Base-by-base conservation (phyloP, 2,329 filamentous ascomycete genomes). In the Colletotrichum somersetense region DNA sequence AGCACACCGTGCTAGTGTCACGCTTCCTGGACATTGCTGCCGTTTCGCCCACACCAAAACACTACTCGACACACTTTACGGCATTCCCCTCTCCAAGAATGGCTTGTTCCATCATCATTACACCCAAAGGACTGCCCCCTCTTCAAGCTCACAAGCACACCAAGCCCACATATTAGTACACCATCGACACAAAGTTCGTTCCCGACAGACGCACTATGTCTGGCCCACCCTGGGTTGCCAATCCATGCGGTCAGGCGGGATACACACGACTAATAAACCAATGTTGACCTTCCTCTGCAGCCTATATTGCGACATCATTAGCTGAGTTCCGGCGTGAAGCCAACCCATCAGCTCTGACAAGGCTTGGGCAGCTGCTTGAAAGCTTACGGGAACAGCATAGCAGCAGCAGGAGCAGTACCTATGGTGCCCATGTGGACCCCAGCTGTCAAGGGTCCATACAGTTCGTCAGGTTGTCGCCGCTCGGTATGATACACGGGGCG, bases 1-100 rank as follows among this genome's bases (percentile, higher is more conserved):
- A n/a, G 30, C 55, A 65, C 70, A 72, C 66, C 61, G 70, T 72
- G 66, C 44, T 38, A 40, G 48, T 63, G 26, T 33, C n/a, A 58
- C 38, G 67, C 67, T 69, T 59, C 55, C 63, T 72, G 46, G 55
- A 30, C n/a, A 50, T 65, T 30, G 59, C 64, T 70, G 55, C 59
- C 59, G 57, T 65, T 42, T 72, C 66, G 46, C 55, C 70, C 70
- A 72, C 70, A 72, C 70, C 64, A 72, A 72, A 72, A 72, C 70
- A 65, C 66, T 20, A 70, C 59, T 65, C 66, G 66, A 72, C 66
- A 72, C 66, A 72, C 70, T 72, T 64, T 65, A 48, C 55, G 62
- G 65, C 59, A 70, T 72, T 69, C 66, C 70, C 66, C 70, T 72
- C 66, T 48, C 42, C 44, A 52, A 42, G 42, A 62, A 66, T 72